Evolutionary conservation across 257 asterid species (phyloP).

Genomic region (Eustoma russellianum): DNA sequence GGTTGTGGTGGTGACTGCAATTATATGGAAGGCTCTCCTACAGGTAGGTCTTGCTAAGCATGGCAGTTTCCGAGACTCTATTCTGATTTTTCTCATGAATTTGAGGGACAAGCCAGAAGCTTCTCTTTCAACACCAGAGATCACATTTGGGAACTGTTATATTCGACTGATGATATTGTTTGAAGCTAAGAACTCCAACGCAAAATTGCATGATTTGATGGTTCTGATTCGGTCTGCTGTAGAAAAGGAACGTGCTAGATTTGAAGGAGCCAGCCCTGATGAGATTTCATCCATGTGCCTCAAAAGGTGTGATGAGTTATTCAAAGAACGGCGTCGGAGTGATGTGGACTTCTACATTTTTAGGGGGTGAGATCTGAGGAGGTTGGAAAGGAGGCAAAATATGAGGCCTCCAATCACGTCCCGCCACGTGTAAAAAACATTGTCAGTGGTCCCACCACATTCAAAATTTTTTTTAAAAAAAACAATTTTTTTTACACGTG

Average conservation of each 20-base stretch:
- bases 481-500: no score
- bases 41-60: not conserved
- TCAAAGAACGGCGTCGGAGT: not conserved
- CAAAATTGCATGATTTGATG: constrained; percentile 3
- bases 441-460: no score
- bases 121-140: not conserved
- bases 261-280: constrained; percentile 5
- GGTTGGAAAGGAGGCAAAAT: no score
- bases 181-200: not conserved
- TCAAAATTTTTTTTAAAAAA: no score
- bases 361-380: no score
- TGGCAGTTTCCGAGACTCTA: constrained; percentile 7
- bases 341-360: not conserved
- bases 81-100: not conserved
- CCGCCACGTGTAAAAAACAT: no score
- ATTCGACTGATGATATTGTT: not conserved
- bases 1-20: constrained; percentile 8
- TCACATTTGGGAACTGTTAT: constrained; percentile 9
- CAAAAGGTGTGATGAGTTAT: not conserved
- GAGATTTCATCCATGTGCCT: constrained; percentile 11
- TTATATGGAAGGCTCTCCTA: constrained; percentile 17
- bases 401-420: no score
- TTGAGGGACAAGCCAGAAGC: constrained; percentile 10
- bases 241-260: not conserved
- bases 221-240: not conserved